phyloP scores from a whole-genome alignment of 306 rosid genomes.

The Quercus suber region DNA sequence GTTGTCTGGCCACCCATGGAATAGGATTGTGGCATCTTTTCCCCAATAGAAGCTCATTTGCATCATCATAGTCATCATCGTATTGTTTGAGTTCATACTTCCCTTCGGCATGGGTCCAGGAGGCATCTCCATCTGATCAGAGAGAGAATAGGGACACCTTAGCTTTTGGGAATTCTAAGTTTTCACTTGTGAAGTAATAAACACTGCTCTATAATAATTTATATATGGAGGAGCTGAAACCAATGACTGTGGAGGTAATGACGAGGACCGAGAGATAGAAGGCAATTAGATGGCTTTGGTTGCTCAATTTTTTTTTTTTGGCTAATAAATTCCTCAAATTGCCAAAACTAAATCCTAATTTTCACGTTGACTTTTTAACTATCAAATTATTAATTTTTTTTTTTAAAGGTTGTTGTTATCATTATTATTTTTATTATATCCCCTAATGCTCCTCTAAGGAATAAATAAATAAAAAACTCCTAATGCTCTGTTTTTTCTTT shows the following conservation, averaged over 20 bases:
- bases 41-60: conserved; percentile 76
- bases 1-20: conserved; percentile 57
- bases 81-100: conserved; percentile 1
- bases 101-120: conserved; percentile 13
- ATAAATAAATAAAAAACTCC: too few species aligned
- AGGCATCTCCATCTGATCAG: conserved; percentile 21
- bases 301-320: neutral
- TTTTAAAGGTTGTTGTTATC: too few species aligned
- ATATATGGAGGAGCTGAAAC: neutral
- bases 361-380: too few species aligned
- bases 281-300: neutral
- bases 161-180: neutral
- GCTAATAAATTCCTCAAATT: too few species aligned
- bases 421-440: too few species aligned
- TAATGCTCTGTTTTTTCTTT: too few species aligned
- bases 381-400: too few species aligned
- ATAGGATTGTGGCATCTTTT: conserved; percentile 49
- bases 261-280: neutral
- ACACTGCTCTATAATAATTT: neutral
- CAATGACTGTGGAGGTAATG: neutral
- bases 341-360: too few species aligned
- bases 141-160: neutral
- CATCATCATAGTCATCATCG: conserved; percentile 24
- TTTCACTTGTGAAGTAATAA: neutral
- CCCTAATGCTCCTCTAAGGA: too few species aligned